Percentiles rank a stretch among this genome's conserved stretches.
Evolutionary conservation across 805 yeast genomes (phyloP).

Genomic region (Kuraishia borneana): DNA sequence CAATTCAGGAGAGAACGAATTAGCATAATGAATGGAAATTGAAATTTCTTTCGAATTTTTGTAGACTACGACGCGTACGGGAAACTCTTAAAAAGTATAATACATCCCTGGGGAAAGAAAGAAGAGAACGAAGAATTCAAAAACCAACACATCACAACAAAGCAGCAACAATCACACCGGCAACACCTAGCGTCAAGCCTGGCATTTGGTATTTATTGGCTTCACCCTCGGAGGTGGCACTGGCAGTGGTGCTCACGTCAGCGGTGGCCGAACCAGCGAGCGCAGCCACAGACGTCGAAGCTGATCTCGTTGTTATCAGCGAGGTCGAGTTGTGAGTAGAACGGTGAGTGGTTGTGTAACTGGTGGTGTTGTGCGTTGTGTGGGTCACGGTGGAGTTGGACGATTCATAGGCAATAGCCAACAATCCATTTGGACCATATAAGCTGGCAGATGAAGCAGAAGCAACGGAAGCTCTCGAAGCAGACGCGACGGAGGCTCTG

Average conservation of each 20-base stretch:
- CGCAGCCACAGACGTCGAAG: slow-evolving; percentile 7
- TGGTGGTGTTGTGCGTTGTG: slow-evolving; percentile 5
- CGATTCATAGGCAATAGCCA: slow-evolving; percentile 29
- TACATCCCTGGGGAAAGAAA: not conserved
- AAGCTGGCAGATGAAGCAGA: slow-evolving; percentile 12
- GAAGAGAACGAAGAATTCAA: slow-evolving; percentile 1
- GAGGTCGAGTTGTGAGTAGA: slow-evolving; percentile 6
- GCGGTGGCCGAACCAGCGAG: slow-evolving; percentile 10
- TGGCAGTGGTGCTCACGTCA: slow-evolving; percentile 8
- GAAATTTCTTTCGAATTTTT: too few relatives aligned
- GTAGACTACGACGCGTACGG: too few relatives aligned
- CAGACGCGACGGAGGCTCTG: slow-evolving; percentile 9
- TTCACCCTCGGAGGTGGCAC: slow-evolving; percentile 21
- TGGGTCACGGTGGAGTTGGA: slow-evolving; percentile 14
- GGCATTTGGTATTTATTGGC: slow-evolving; percentile 20
- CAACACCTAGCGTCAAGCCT: slow-evolving; percentile 20
- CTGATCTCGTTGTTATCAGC: slow-evolving; percentile 1
- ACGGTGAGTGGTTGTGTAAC: slow-evolving; percentile 5
- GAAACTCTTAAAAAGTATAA: not conserved
- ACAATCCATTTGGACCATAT: slow-evolving; percentile 24
- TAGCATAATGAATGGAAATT: too few relatives aligned
- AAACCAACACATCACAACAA: slow-evolving; percentile 14
- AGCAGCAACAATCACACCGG: slow-evolving; percentile 25
- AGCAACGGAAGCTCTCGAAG: slow-evolving; percentile 10
- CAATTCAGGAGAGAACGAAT: too few relatives aligned